Conservation (phyloP, 169 alveolate genomes). For the Cryptosporidium andersoni region DNA sequence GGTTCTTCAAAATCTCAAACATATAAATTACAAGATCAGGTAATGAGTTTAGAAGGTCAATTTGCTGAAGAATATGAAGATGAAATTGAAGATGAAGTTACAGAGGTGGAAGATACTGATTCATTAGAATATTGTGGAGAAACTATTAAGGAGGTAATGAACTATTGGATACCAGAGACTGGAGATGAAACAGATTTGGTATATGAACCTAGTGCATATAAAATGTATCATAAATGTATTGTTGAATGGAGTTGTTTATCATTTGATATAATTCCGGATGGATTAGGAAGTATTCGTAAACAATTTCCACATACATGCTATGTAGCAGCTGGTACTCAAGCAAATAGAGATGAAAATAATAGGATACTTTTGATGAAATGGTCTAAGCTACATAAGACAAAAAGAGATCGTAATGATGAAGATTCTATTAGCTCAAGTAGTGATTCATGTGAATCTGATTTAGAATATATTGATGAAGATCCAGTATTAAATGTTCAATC, state of each 20-base stretch:
- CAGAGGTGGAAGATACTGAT: neutral
- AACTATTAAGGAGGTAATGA: neutral
- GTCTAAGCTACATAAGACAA: conserved; percentile 67
- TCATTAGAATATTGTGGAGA: conserved; percentile 1
- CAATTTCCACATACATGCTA: conserved; percentile 69
- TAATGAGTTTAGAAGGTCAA: conserved; percentile 47
- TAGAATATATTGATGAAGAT: conserved; percentile 36
- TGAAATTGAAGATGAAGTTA: conserved; percentile 43
- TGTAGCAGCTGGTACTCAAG: conserved; percentile 70
- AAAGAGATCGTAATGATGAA: conserved; percentile 49
- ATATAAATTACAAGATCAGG: conserved; percentile 23
- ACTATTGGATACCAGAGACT: conserved; percentile 39
- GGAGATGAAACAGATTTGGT: conserved; percentile 34
- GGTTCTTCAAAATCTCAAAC: conserved; percentile 22
- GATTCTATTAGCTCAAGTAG: conserved; percentile 8
- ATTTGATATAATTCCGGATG: conserved; percentile 48
- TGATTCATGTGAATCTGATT: conserved; percentile 28
- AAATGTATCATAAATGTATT: conserved; percentile 61
- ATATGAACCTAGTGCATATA: conserved; percentile 61
- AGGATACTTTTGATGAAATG: conserved; percentile 55
- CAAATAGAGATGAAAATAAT: conserved; percentile 50
- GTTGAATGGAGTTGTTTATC: conserved; percentile 70
- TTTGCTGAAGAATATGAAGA: conserved; percentile 63
- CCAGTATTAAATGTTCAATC: conserved; percentile 53
- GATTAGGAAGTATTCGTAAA: conserved; percentile 45